These are phyloP conservation scores for Talaromyces wortmannii DNA, from an alignment of 495 filamentous ascomycete species.

Conservation along the genomic window DNA sequence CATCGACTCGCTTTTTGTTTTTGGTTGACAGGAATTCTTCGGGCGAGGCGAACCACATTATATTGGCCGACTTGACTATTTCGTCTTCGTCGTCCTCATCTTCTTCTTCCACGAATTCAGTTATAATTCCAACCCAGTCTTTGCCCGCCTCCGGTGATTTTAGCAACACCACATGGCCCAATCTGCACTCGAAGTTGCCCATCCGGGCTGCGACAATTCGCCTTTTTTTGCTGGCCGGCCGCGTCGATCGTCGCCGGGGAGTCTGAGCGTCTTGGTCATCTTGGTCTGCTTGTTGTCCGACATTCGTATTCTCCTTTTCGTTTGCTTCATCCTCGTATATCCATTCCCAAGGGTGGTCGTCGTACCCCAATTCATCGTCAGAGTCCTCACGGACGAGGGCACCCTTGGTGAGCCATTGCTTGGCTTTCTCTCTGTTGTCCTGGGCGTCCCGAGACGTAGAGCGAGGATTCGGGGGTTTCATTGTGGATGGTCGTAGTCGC, in stretches of 20 bases:
- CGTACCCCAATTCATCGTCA: constrained; percentile 82
- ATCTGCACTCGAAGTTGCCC: constrained; percentile 71
- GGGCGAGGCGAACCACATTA: constrained; percentile 89
- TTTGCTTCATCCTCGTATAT: constrained; percentile 49
- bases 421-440: constrained; percentile 36
- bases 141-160: constrained; percentile 78
- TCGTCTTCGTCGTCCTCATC: constrained; percentile 45
- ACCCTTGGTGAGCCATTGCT: constrained; percentile 55
- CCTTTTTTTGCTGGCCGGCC: constrained; percentile 17
- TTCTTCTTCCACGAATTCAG: constrained; percentile 65
- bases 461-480: neutral
- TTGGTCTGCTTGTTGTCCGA: constrained; percentile 9
- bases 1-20: constrained; percentile 78
- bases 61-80: constrained; percentile 55
- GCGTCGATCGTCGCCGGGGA: constrained; percentile 18
- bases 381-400: constrained; percentile 76
- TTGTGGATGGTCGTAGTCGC: neutral
- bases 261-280: constrained; percentile 30
- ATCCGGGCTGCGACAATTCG: constrained; percentile 75
- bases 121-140: constrained; percentile 86
- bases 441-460: neutral
- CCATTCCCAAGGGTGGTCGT: constrained; percentile 92
- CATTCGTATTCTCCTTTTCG: constrained; percentile 6
- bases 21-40: constrained; percentile 70
- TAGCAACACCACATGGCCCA: constrained; percentile 80